phyloP scores from a whole-genome alignment of 2,329 filamentous ascomycete genomes.

The Sclerotinia spermophila region DNA sequence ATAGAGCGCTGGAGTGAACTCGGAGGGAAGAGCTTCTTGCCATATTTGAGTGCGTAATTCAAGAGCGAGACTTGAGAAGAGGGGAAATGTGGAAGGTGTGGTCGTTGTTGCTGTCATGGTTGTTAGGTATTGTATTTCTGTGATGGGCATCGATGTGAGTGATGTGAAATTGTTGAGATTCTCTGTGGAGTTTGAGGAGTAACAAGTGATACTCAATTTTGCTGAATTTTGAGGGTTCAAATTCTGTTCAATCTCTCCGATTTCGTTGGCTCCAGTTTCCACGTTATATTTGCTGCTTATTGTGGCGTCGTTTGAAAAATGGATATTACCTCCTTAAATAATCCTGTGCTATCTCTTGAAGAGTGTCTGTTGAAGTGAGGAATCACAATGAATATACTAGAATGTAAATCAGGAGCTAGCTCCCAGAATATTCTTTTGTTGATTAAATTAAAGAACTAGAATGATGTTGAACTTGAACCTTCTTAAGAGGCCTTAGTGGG shows the following conservation, averaged over 20 bases:
- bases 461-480: neutral
- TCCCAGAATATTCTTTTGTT: neutral
- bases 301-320: neutral
- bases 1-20: neutral
- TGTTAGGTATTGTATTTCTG: neutral
- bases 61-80: neutral
- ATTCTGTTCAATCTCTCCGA: neutral
- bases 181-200: too few species aligned
- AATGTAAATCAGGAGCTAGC: neutral
- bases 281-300: neutral
- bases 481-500: neutral
- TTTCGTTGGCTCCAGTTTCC: neutral
- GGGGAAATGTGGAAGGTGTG: neutral
- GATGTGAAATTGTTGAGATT: neutral
- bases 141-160: neutral
- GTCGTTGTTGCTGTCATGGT: neutral
- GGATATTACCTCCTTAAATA: neutral
- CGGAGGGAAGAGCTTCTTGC: neutral
- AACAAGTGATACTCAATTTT: neutral
- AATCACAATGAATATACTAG: neutral
- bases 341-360: neutral
- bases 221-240: neutral
- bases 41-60: neutral
- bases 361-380: neutral
- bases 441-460: neutral